phyloP scores from a whole-genome alignment of 2,329 filamentous ascomycete genomes.

The Aspergillus ibericus region DNA sequence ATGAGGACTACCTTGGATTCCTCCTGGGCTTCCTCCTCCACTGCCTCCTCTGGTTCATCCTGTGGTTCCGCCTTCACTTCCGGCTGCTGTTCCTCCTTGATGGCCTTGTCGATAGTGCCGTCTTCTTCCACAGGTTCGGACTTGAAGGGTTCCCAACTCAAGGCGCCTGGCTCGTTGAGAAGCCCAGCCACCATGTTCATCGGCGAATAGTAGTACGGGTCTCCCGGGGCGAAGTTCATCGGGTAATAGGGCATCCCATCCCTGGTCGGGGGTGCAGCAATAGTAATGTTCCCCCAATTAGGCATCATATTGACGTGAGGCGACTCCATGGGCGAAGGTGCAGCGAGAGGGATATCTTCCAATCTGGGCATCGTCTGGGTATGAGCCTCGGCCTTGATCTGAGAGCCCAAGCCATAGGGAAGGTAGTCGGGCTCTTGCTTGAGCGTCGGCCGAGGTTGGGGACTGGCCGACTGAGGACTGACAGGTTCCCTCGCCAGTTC shows the following conservation, averaged over 20 bases:
- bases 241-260: conserved; percentile 9
- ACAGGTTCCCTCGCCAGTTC: conserved; percentile 10
- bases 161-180: neutral
- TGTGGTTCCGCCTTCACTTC: neutral
- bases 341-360: conserved; percentile 14
- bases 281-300: conserved; percentile 15
- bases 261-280: conserved; percentile 8
- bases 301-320: conserved; percentile 10
- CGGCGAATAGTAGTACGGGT: conserved; percentile 19
- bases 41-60: too few relatives aligned
- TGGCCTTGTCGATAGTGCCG: conserved; percentile 14
- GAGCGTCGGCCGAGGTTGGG: conserved; percentile 11
- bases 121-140: conserved; percentile 19
- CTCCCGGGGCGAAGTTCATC: conserved; percentile 18
- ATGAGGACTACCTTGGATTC: too few relatives aligned
- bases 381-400: conserved; percentile 26
- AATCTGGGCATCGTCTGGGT: conserved; percentile 8
- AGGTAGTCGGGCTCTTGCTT: conserved; percentile 12
- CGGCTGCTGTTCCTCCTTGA: conserved; percentile 24
- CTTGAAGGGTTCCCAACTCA: conserved; percentile 27
- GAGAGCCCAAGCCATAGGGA: conserved; percentile 14
- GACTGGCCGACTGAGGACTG: neutral
- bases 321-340: conserved; percentile 6
- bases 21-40: too few relatives aligned
- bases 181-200: conserved; percentile 1